phyloP scores from a whole-genome alignment of 1,139 yeast genomes.

The Entelexis sorbosivorans region DNA sequence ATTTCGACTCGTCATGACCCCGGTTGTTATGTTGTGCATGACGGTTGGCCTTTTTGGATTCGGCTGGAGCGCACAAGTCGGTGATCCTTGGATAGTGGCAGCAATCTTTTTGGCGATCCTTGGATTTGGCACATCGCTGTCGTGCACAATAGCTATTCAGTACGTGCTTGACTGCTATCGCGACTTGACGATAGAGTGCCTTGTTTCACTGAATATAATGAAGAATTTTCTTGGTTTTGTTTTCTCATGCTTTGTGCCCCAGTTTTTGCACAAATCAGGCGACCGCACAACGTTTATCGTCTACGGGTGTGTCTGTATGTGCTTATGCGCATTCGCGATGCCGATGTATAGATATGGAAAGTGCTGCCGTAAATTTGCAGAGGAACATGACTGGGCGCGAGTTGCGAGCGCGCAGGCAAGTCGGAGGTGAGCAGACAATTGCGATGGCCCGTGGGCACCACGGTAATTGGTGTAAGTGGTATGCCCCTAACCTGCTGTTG shows the following conservation, averaged over 20 bases:
- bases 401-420: neutral
- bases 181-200: slow-evolving; percentile 48
- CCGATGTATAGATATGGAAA: slow-evolving; percentile 51
- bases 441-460: too few relatives aligned
- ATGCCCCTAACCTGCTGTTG: neutral
- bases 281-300: slow-evolving; percentile 41
- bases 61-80: slow-evolving; percentile 45
- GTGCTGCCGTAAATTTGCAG: slow-evolving; percentile 32
- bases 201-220: slow-evolving; percentile 45
- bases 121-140: slow-evolving; percentile 50
- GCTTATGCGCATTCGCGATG: slow-evolving; percentile 40
- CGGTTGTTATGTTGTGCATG: slow-evolving; percentile 40
- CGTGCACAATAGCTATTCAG: slow-evolving; percentile 52
- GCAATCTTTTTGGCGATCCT: slow-evolving; percentile 45
- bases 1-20: slow-evolving; percentile 44
- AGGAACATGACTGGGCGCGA: slow-evolving; percentile 25
- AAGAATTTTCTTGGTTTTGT: slow-evolving; percentile 48
- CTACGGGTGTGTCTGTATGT: slow-evolving; percentile 44
- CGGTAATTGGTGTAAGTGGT: neutral
- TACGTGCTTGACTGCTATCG: slow-evolving; percentile 50
- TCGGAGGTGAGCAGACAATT: neutral
- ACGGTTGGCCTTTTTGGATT: slow-evolving; percentile 50
- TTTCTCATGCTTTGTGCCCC: slow-evolving; percentile 47
- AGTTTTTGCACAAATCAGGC: slow-evolving; percentile 38
- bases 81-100: slow-evolving; percentile 51